Evolutionary conservation across 2,329 filamentous ascomycete genomes (phyloP).

Genomic region (Colletotrichum limetticola): DNA sequence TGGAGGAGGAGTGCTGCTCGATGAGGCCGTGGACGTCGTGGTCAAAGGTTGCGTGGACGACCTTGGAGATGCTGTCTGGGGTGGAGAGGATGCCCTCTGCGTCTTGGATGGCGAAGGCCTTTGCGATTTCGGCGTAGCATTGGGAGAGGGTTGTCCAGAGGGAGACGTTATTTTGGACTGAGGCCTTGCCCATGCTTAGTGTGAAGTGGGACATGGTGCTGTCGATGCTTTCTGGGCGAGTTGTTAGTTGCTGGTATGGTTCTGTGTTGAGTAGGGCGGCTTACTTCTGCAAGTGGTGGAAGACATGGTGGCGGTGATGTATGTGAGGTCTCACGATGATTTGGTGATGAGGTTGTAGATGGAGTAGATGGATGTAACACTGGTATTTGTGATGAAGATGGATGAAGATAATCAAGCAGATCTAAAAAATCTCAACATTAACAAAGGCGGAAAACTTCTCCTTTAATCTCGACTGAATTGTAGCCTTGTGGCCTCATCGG

Average conservation of each 20-base stretch:
- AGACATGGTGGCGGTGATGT: conserved; percentile 18
- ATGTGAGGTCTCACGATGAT: neutral
- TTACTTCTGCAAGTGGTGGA: conserved; percentile 25
- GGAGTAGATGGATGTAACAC: neutral
- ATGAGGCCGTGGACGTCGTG: conserved; percentile 45
- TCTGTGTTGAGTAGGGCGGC: neutral
- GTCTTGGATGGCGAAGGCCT: conserved; percentile 31
- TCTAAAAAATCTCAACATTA: neutral
- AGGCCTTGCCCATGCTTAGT: conserved; percentile 31
- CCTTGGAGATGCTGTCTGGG: conserved; percentile 34
- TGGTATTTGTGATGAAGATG: neutral
- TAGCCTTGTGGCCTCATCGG: conserved; percentile 40
- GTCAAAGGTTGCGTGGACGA: conserved; percentile 48
- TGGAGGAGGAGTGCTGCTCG: conserved; percentile 40
- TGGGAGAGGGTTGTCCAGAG: conserved; percentile 35
- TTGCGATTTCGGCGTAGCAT: conserved; percentile 28
- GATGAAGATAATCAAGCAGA: neutral
- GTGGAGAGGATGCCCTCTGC: conserved; percentile 39
- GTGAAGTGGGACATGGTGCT: conserved; percentile 35
- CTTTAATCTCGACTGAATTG: conserved; percentile 19
- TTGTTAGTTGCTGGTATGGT: neutral
- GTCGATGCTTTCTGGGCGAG: conserved; percentile 29
- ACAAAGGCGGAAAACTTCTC: conserved; percentile 13
- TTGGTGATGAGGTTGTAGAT: neutral
- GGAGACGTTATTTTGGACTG: conserved; percentile 32